Conservation (phyloP, 2,329 filamentous ascomycete species). For the Daldinia sp. region DNA sequence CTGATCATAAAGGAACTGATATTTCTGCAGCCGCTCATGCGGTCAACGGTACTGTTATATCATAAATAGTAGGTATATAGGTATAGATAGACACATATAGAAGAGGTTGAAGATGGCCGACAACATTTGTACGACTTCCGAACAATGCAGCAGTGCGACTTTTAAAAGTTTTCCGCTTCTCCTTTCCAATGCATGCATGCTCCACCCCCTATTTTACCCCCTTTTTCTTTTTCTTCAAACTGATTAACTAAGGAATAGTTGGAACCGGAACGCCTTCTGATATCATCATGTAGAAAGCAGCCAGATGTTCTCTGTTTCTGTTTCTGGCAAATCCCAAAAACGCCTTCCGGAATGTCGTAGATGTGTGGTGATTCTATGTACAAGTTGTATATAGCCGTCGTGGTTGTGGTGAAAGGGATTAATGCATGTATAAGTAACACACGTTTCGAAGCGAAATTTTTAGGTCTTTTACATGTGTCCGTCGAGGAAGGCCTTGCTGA, state of each 20-base stretch:
- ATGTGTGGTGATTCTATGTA: conserved; percentile 28
- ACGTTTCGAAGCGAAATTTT: conserved; percentile 19
- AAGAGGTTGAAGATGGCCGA: conserved; percentile 13
- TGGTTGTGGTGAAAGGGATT: conserved; percentile 14
- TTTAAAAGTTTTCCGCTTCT: conserved; percentile 2
- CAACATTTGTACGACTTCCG: conserved; percentile 15
- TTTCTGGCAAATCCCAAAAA: conserved; percentile 22
- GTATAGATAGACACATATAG: conserved; percentile 12
- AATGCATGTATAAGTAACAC: neutral
- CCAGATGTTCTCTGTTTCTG: conserved; percentile 12
- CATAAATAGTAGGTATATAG: conserved; percentile 17
- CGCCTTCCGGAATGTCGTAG: conserved; percentile 22
- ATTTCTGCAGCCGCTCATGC: conserved; percentile 29
- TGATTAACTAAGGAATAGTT: conserved; percentile 8
- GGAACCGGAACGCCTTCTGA: conserved; percentile 31
- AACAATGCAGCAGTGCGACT: conserved; percentile 17
- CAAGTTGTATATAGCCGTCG: conserved; percentile 25
- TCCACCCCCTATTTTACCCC: neutral
- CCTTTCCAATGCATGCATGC: conserved; percentile 1
- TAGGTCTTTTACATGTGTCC: conserved; percentile 45
- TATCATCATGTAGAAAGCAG: conserved; percentile 27
- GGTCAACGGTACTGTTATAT: conserved; percentile 28
- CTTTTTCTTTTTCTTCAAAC: conserved; percentile 18
- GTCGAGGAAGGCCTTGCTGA: conserved; percentile 44
- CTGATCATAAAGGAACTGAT: neutral